Base-by-base conservation (phyloP, 2,329 filamentous ascomycete species). In the Rhexocercosporidium sp. region DNA sequence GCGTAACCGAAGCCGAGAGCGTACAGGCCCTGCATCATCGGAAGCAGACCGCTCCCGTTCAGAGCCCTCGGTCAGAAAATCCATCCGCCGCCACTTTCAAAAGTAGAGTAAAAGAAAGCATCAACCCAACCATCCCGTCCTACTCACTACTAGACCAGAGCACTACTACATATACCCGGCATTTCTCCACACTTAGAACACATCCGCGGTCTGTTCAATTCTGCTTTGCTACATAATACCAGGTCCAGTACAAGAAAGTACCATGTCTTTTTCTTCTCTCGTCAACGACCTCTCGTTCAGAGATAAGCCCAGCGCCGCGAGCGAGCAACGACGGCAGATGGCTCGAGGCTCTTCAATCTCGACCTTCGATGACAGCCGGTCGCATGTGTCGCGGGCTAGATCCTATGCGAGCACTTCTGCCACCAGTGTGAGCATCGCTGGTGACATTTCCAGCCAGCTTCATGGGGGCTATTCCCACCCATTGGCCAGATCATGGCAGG, bases 381-480 rank as follows among this genome's bases (percentile, higher is more conserved):
- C 88, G 59, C 86, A 87, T 76, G 78, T 90, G 71, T 90, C 88
- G 25, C 82, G 86, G 64, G 86, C 87, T 75, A 87, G 87, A 83
- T 90, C 88, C 22, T 90, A 90, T 75, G 80, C 88, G 70, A 90
- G 88, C 82, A 90, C 88, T 16, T 81, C 87, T 64, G 88, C 88
- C 53, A 90, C 88, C 31, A 90, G 88, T 77, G 88, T 90, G 70
- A 90, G 88, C 85, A 90, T 90, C 73, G 82, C 87, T 1, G 88
- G 88, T 62, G 92, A 94, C 75, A 94, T 96, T 72, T 90, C 90
- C 16, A 94, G 91, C 79, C 92, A 95, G 80, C 85, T 95, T 49
- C 92, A 96, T 76, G 90, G 92, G 62, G 92, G 92, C 66, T 95
- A 95, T 80, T 90, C 89, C 75, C 92, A 96, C 75, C 91, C 92